Evolutionary conservation across 495 filamentous ascomycete species (phyloP).

Genomic region (Hyaloscypha bicolor): DNA sequence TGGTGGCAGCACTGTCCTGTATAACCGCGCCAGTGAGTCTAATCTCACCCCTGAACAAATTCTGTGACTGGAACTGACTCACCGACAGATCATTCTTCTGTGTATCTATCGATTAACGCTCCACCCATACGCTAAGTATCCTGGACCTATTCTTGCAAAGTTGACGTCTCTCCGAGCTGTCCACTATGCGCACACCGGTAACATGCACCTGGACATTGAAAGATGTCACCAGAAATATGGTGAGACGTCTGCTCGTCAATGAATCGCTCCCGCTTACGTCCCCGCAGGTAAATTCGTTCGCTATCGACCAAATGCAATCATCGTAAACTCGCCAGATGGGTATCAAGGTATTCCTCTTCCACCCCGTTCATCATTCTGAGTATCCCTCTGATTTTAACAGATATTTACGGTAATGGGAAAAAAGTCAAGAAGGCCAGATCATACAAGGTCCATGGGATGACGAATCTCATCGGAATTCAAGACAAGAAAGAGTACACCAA

Average conservation of each 20-base stretch:
- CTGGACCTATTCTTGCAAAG: conserved; percentile 42
- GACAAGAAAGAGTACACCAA: conserved; percentile 7
- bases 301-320: conserved; percentile 6
- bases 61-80: conserved; percentile 1
- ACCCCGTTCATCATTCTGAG: background rate
- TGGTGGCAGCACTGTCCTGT: background rate
- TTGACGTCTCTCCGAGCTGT: conserved; percentile 28
- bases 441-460: conserved; percentile 38
- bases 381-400: conserved; percentile 13
- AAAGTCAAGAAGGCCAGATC: conserved; percentile 64
- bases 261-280: background rate
- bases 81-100: background rate
- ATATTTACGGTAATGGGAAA: conserved; percentile 58
- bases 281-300: conserved; percentile 4
- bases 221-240: conserved; percentile 33
- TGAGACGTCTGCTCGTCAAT: background rate
- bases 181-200: conserved; percentile 22
- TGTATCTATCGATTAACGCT: conserved; percentile 39
- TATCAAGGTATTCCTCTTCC: background rate
- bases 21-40: background rate
- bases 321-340: conserved; percentile 1
- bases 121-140: conserved; percentile 44
- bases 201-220: conserved; percentile 23
- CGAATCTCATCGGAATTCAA: background rate
- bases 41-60: background rate